These are phyloP conservation scores for Agrocybe pediades DNA, from an alignment of 768 basidiomycete species.

Conservation along the genomic window DNA sequence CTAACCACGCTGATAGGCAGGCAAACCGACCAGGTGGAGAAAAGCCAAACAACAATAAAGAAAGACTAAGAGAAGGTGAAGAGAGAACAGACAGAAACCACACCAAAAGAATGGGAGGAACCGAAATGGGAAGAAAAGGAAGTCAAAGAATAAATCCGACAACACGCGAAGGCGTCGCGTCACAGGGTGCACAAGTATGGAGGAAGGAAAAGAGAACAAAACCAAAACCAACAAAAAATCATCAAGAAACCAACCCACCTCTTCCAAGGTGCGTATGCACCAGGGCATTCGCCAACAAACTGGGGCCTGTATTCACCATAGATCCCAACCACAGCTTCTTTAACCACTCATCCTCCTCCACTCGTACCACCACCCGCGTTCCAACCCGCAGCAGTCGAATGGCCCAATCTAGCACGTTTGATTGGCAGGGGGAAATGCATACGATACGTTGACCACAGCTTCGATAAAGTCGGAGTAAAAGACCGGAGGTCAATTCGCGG, in stretches of 20 bases:
- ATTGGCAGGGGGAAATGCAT: constrained; percentile 79
- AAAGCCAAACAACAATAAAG: too few species aligned
- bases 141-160: too few species aligned
- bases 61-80: neutral
- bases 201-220: too few species aligned
- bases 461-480: constrained; percentile 91
- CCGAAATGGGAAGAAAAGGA: neutral
- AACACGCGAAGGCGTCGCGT: too few species aligned
- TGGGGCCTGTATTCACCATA: constrained; percentile 39
- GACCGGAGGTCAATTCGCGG: constrained; percentile 69
- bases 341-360: too few species aligned
- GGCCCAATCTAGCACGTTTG: constrained; percentile 51
- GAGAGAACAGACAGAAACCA: neutral
- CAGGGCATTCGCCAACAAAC: constrained; percentile 35
- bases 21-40: too few species aligned
- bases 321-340: constrained; percentile 32
- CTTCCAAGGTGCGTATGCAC: constrained; percentile 66
- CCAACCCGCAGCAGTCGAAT: constrained; percentile 28
- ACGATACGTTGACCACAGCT: constrained; percentile 92
- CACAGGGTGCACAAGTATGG: too few species aligned
- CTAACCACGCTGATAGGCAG: too few species aligned
- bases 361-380: constrained; percentile 28
- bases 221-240: too few species aligned
- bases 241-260: too few species aligned
- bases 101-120: neutral